These are phyloP conservation scores for Ascosphaera apis DNA, from an alignment of 2,329 filamentous ascomycete genomes.

Conservation along the genomic window DNA sequence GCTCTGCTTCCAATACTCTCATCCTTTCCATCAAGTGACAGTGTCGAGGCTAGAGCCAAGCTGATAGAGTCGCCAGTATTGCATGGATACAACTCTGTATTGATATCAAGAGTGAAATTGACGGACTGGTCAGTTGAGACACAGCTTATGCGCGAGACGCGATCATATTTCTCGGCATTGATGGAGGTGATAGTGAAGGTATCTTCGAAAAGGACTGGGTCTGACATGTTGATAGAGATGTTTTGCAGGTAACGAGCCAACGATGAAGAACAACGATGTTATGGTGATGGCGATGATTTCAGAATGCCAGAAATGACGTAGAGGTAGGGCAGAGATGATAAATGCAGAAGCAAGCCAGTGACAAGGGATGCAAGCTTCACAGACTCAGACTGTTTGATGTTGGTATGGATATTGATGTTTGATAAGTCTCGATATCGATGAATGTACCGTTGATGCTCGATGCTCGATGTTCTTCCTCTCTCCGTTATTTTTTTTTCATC, in stretches of 20 bases:
- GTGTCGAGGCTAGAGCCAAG: slow-evolving; percentile 60
- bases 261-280: background rate
- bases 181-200: slow-evolving; percentile 60
- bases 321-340: background rate
- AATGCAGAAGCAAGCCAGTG: too few relatives aligned
- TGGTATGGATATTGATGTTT: too few relatives aligned
- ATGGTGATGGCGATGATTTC: background rate
- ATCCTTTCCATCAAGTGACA: slow-evolving; percentile 72
- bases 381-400: too few relatives aligned
- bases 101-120: slow-evolving; percentile 71
- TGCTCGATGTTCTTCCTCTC: too few relatives aligned
- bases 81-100: slow-evolving; percentile 74
- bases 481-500: too few relatives aligned
- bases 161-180: slow-evolving; percentile 81
- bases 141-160: slow-evolving; percentile 65
- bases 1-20: slow-evolving; percentile 32
- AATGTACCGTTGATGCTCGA: too few relatives aligned
- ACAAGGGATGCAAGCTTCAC: too few relatives aligned
- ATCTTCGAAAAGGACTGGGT: slow-evolving; percentile 85
- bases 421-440: too few relatives aligned
- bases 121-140: slow-evolving; percentile 53
- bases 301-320: background rate
- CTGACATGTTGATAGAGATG: slow-evolving; percentile 37
- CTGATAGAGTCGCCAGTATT: slow-evolving; percentile 51
- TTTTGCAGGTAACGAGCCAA: background rate